Conservation (phyloP, 345 rosid species). For the Sonneratia caseolaris region DNA sequence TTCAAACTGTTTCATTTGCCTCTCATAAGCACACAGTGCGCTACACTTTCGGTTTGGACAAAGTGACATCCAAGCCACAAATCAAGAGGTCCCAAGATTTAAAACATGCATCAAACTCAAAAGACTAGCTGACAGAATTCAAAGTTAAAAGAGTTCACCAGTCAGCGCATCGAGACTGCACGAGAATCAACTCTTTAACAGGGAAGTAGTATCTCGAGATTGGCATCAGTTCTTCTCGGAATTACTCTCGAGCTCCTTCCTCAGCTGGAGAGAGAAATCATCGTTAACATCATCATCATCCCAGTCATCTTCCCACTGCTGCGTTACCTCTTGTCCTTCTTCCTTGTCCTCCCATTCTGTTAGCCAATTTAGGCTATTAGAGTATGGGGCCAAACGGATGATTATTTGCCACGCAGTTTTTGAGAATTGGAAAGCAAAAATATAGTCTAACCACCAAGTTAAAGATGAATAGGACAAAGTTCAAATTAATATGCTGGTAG, state of each 20-base stretch:
- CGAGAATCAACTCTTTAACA: neutral
- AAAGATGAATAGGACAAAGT: neutral
- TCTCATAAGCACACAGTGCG: too few relatives aligned
- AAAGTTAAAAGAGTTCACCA: neutral
- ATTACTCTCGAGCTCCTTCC: slow-evolving; percentile 64
- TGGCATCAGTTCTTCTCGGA: slow-evolving; percentile 38
- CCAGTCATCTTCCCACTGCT: slow-evolving; percentile 98
- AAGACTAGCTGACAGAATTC: neutral
- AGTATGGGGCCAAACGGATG: neutral
- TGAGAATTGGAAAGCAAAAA: too few relatives aligned
- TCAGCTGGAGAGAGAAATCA: slow-evolving; percentile 82
- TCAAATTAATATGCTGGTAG: neutral
- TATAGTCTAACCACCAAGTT: neutral
- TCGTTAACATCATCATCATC: slow-evolving; percentile 90
- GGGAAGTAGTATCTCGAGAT: neutral
- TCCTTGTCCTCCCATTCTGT: slow-evolving; percentile 72
- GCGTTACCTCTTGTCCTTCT: slow-evolving; percentile 55
- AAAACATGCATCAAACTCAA: neutral
- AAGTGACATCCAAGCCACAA: neutral
- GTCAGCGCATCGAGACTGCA: neutral
- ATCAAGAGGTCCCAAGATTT: neutral
- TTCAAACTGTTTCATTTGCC: too few relatives aligned
- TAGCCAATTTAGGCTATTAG: neutral
- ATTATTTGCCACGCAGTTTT: too few relatives aligned
- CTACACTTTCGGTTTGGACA: too few relatives aligned